These are phyloP conservation scores for Paramecium pentaurelia DNA, from an alignment of 73 alveolate species.

Conservation along the genomic window DNA sequence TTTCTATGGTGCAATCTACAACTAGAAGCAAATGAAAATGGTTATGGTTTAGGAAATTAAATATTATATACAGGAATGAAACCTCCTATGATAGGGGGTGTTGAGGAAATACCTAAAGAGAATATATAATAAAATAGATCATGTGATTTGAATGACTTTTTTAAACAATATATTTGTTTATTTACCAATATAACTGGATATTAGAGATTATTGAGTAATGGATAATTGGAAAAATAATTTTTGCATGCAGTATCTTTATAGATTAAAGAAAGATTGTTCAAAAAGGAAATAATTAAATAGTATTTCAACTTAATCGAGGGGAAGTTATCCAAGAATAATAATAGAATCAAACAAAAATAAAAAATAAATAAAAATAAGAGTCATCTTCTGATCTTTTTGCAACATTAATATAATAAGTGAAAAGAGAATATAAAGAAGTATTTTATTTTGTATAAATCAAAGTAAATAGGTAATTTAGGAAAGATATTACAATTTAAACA, in stretches of 20 bases:
- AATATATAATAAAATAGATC: neutral
- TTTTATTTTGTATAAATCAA: neutral
- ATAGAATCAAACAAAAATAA: neutral
- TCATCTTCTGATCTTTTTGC: neutral
- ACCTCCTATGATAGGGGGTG: neutral
- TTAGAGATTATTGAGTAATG: neutral
- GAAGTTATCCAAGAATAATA: neutral
- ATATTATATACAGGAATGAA: neutral
- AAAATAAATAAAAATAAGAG: neutral
- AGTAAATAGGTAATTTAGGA: neutral
- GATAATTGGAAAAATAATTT: neutral
- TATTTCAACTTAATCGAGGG: neutral
- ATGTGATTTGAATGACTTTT: constrained; percentile 31
- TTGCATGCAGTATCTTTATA: neutral
- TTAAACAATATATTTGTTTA: neutral
- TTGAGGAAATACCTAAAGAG: neutral
- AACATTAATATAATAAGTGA: neutral
- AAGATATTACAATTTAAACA: neutral
- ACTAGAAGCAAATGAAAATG: neutral
- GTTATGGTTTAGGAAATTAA: constrained; percentile 2
- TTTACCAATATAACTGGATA: neutral
- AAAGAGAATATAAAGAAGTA: neutral
- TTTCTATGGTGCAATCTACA: neutral
- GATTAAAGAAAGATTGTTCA: neutral
- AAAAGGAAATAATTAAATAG: neutral